Evolutionary conservation across 2,329 filamentous ascomycete genomes (phyloP).

Genomic region (Aspergillus niger): DNA sequence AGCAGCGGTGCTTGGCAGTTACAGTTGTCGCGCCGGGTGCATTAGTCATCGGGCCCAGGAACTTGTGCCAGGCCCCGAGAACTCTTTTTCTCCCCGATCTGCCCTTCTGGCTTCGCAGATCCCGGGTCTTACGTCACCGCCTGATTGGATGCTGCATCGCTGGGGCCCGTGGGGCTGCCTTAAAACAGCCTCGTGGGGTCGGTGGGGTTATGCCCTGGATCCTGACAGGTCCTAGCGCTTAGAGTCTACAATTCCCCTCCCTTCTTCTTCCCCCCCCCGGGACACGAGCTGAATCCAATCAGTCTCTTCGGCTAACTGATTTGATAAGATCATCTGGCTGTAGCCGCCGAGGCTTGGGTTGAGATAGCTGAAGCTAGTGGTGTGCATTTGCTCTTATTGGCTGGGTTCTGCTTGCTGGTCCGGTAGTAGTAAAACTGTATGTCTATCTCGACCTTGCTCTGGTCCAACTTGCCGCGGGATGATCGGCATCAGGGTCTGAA

Average conservation of each 20-base stretch:
- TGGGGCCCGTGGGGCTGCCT: constrained; percentile 19
- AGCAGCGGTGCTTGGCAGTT: neutral
- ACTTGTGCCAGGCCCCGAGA: constrained; percentile 14
- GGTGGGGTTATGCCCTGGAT: constrained; percentile 26
- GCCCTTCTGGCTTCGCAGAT: constrained; percentile 20
- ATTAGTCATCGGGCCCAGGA: constrained; percentile 21
- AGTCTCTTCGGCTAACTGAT: neutral
- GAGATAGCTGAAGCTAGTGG: neutral
- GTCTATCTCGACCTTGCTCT: neutral
- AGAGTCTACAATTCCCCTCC: no score
- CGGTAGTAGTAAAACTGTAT: neutral
- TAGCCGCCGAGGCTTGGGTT: neutral
- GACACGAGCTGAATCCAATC: neutral
- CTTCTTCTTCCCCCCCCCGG: neutral
- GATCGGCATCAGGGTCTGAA: constrained; percentile 19
- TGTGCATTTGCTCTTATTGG: neutral
- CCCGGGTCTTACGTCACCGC: constrained; percentile 8
- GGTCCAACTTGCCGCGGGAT: constrained; percentile 7
- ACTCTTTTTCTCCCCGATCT: constrained; percentile 19
- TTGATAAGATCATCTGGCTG: neutral
- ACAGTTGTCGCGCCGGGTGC: neutral
- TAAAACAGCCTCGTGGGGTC: constrained; percentile 27
- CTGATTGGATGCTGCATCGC: constrained; percentile 5
- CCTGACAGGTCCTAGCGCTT: constrained; percentile 21
- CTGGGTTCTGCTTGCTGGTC: neutral